A percentile compares a stretch with the other conserved stretches of the same genome.
Conservation (phyloP, 305 asterid species). For the Fraxinus ornus region DNA sequence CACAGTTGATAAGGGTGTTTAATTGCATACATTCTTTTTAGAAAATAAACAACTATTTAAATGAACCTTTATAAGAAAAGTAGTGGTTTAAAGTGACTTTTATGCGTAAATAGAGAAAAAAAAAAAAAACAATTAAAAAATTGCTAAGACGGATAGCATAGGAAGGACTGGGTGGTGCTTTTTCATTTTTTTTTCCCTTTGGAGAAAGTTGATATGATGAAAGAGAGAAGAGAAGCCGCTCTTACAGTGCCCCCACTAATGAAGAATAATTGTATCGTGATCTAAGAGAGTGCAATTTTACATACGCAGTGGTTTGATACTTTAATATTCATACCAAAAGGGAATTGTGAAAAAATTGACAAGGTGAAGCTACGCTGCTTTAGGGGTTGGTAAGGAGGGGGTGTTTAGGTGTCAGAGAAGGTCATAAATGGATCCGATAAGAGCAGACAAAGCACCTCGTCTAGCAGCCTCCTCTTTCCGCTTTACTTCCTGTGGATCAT, state of each 20-base stretch:
- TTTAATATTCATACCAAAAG: neutral
- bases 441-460: conserved; percentile 54
- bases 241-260: neutral
- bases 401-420: neutral
- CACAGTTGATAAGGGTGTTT: neutral
- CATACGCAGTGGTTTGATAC: neutral
- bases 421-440: conserved; percentile 14
- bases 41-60: neutral
- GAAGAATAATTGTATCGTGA: neutral
- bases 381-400: neutral
- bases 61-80: neutral
- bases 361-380: neutral
- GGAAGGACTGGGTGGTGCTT: neutral
- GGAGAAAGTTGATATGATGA: neutral
- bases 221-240: neutral
- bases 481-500: conserved; percentile 62
- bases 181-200: neutral
- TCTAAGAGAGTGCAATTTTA: neutral
- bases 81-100: neutral
- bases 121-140: neutral
- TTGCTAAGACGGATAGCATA: neutral
- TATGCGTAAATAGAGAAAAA: neutral
- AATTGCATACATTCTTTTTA: neutral
- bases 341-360: neutral
- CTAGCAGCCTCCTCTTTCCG: conserved; percentile 90